These are phyloP conservation scores for Silene latifolia DNA, from an alignment of 148 eudicot genomes.

Conservation along the genomic window DNA sequence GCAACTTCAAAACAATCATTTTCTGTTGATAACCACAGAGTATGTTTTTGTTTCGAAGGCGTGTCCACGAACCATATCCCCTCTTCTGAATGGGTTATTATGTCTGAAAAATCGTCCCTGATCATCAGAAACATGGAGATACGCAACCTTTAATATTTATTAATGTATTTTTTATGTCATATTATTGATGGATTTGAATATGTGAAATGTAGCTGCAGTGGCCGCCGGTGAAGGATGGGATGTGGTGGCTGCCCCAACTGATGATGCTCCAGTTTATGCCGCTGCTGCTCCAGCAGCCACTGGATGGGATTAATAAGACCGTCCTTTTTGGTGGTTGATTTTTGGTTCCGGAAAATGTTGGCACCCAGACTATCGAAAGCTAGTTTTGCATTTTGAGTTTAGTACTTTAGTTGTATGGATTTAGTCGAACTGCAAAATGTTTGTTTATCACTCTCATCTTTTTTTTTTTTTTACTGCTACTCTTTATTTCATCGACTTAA, in stretches of 20 bases:
- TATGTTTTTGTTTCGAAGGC: too few species aligned
- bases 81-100: too few species aligned
- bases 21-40: too few species aligned
- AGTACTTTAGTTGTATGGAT: conserved; percentile 1
- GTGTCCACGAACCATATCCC: too few species aligned
- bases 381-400: conserved; percentile 23
- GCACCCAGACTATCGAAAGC: conserved; percentile 3
- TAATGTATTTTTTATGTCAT: too few species aligned
- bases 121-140: too few species aligned
- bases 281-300: neutral
- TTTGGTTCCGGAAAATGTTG: neutral
- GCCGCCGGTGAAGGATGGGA: conserved; percentile 41
- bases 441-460: neutral
- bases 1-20: too few species aligned
- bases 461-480: neutral
- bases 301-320: neutral
- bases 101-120: too few species aligned
- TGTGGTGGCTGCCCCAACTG: conserved; percentile 31
- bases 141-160: too few species aligned
- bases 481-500: neutral
- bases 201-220: conserved; percentile 19
- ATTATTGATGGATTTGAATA: neutral
- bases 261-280: neutral
- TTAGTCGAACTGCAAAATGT: conserved; percentile 22
- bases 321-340: neutral